Conservation (phyloP, 192 early-diverging fungal genomes). For the Gorgonomyces haynaldii region DNA sequence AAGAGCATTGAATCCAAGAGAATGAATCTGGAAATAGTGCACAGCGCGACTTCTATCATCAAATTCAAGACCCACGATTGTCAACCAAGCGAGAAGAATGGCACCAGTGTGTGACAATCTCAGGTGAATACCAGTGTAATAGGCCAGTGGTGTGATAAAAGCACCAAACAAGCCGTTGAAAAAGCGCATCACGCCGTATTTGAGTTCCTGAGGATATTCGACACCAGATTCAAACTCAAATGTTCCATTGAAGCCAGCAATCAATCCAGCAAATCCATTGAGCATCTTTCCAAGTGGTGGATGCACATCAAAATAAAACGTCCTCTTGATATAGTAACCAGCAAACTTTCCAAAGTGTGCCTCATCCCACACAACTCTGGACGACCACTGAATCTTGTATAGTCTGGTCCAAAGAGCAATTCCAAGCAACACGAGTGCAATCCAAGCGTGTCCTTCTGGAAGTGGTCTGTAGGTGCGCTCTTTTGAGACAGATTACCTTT, state of each 20-base stretch:
- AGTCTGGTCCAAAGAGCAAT: constrained; percentile 31
- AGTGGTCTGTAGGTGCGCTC: not conserved
- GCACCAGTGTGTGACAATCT: constrained; percentile 54
- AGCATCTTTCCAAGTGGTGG: constrained; percentile 97
- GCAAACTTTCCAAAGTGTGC: constrained; percentile 79
- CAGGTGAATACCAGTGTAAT: constrained; percentile 69
- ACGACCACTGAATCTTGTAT: constrained; percentile 38
- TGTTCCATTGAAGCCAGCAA: constrained; percentile 77
- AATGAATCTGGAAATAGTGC: constrained; percentile 80
- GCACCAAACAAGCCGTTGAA: constrained; percentile 84
- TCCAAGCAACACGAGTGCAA: constrained; percentile 12
- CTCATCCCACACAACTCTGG: constrained; percentile 47
- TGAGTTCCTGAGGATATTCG: constrained; percentile 67
- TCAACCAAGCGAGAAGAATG: constrained; percentile 66
- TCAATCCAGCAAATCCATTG: constrained; percentile 65
- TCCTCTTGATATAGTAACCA: constrained; percentile 79
- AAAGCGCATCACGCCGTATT: constrained; percentile 80
- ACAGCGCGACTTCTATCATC: constrained; percentile 51
- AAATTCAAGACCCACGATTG: constrained; percentile 27
- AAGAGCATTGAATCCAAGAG: constrained; percentile 91
- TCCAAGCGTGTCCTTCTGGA: not conserved
- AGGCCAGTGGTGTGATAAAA: constrained; percentile 77
- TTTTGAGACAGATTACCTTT: not conserved
- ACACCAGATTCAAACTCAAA: constrained; percentile 75
- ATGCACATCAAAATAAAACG: constrained; percentile 97